Evolutionary conservation across 192 early-diverging fungal genomes (phyloP).

Genomic region (Coemansia aciculifera): DNA sequence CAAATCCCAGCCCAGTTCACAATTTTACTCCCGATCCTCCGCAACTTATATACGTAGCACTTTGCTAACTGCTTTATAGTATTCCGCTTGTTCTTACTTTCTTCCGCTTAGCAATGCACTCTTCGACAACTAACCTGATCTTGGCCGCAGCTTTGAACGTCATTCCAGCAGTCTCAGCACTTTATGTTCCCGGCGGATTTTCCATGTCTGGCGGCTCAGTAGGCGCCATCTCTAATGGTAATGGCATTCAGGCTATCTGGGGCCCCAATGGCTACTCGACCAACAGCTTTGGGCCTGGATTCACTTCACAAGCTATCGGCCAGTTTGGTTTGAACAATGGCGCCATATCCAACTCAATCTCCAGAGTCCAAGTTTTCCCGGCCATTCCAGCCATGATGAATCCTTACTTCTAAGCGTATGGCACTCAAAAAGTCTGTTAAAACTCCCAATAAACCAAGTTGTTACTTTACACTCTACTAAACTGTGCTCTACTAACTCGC

Average conservation of each 20-base stretch:
- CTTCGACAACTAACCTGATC: background rate
- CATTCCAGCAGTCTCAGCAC: background rate
- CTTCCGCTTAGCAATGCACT: background rate
- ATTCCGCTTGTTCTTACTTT: background rate
- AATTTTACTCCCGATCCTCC: background rate
- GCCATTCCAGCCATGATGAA: slow-evolving; percentile 2
- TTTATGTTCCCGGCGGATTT: slow-evolving; percentile 19
- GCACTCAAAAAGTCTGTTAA: background rate
- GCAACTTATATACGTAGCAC: background rate
- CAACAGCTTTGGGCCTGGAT: slow-evolving; percentile 44
- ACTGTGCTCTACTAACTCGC: background rate
- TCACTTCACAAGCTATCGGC: slow-evolving; percentile 40
- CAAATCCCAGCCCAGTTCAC: background rate
- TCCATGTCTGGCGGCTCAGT: slow-evolving; percentile 21
- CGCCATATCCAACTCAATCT: slow-evolving; percentile 42
- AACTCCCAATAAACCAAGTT: background rate
- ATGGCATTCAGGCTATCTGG: slow-evolving; percentile 41
- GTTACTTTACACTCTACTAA: background rate
- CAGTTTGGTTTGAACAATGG: slow-evolving; percentile 40
- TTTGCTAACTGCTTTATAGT: background rate
- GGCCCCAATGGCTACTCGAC: slow-evolving; percentile 41
- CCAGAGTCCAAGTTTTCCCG: slow-evolving; percentile 36
- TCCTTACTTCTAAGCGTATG: slow-evolving; percentile 4
- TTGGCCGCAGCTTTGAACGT: background rate
- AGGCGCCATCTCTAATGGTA: slow-evolving; percentile 29